phyloP scores from a whole-genome alignment of 495 filamentous ascomycete species.

The Penicillium nucicola region DNA sequence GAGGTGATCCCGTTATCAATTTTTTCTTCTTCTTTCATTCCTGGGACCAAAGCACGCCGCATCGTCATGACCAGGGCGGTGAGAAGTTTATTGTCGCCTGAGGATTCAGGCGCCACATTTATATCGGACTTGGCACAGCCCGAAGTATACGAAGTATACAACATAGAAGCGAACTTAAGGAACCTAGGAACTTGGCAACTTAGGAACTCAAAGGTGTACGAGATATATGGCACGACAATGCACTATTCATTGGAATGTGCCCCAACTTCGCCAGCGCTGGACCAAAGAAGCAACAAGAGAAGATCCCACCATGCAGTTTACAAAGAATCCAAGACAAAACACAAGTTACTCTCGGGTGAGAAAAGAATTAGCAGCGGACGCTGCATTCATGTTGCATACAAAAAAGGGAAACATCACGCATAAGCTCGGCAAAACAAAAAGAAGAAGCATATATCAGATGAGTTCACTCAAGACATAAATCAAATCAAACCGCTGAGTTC shows the following conservation, averaged over 20 bases:
- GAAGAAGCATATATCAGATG: slow-evolving; percentile 17
- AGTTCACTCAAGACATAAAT: slow-evolving; percentile 28
- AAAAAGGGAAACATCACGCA: slow-evolving; percentile 20
- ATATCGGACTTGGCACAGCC: not conserved
- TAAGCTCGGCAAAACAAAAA: slow-evolving; percentile 19
- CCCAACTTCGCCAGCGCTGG: no score
- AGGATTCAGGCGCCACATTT: not conserved
- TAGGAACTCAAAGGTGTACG: no score
- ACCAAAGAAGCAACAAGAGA: no score
- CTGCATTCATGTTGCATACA: slow-evolving; percentile 12
- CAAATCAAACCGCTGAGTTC: slow-evolving; percentile 44
- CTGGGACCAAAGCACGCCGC: slow-evolving; percentile 5
- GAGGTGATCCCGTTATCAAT: slow-evolving; percentile 1
- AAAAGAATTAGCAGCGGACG: not conserved
- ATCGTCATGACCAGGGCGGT: slow-evolving; percentile 32
- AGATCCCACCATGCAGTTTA: not conserved
- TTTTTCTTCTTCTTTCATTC: slow-evolving; percentile 6
- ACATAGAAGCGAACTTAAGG: no score
- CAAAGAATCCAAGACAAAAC: not conserved
- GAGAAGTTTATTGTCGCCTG: slow-evolving; percentile 5
- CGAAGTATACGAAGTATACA: no score
- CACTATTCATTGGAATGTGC: no score
- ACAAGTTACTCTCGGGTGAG: not conserved
- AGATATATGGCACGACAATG: no score
- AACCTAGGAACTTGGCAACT: no score